Conservation (phyloP, 108 stramenopile species). For the Pseudonitzschia pungens region DNA sequence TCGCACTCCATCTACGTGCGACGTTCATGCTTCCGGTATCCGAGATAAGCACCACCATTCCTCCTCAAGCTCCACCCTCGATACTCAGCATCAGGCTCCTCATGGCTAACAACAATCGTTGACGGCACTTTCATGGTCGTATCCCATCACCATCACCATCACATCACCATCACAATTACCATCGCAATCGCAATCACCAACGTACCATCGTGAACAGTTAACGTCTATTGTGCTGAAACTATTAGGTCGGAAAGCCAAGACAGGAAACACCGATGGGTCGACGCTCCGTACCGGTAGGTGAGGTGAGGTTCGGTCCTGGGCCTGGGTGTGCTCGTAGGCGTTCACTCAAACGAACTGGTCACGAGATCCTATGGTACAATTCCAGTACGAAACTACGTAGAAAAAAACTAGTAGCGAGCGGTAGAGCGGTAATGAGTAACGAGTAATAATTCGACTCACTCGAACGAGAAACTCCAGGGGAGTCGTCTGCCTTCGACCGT, state of each 20-base stretch:
- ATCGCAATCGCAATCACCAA: constrained; percentile 1
- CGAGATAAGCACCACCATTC: too few species aligned
- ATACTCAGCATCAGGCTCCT: too few species aligned
- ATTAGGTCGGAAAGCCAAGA: background rate
- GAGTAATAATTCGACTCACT: background rate
- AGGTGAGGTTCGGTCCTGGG: too few species aligned
- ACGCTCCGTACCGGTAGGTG: too few species aligned
- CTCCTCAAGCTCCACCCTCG: too few species aligned
- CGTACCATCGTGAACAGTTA: constrained; percentile 20
- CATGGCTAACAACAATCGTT: too few species aligned
- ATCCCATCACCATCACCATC: too few species aligned
- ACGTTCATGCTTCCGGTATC: too few species aligned
- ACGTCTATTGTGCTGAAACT: constrained; percentile 7
- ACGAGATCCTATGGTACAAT: background rate
- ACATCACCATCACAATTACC: too few species aligned
- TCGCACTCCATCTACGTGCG: too few species aligned
- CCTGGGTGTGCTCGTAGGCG: background rate
- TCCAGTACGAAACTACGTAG: constrained; percentile 6
- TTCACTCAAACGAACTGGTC: background rate
- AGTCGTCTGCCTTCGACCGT: background rate
- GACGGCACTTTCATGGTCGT: too few species aligned
- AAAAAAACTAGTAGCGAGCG: constrained; percentile 10
- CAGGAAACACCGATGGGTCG: too few species aligned
- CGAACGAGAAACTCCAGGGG: background rate
- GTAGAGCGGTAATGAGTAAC: constrained; percentile 13